Evolutionary conservation across 129 eudicot species (phyloP).

Genomic region (Dittrichia graveolens): DNA sequence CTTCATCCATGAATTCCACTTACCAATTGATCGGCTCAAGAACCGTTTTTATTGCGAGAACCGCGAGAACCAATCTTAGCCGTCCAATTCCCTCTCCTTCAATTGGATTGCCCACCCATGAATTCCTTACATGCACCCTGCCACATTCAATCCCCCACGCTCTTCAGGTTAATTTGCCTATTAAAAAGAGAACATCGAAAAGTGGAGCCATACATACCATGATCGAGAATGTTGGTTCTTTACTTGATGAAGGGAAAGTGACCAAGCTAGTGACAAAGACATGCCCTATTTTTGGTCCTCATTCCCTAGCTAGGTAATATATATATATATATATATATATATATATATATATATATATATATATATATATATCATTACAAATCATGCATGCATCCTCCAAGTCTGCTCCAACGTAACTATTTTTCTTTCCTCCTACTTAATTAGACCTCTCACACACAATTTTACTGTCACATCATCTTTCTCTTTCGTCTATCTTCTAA

Average conservation of each 20-base stretch:
- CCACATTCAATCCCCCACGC: too few relatives aligned
- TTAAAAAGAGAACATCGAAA: neutral
- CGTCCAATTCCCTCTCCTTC: too few relatives aligned
- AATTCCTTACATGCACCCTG: too few relatives aligned
- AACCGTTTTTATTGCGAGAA: too few relatives aligned
- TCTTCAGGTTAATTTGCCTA: too few relatives aligned
- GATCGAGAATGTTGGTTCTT: slow-evolving; percentile 33
- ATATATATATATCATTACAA: neutral
- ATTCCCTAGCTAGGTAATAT: slow-evolving; percentile 1
- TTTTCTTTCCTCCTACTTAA: slow-evolving; percentile 10
- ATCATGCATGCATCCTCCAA: neutral
- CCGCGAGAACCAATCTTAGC: too few relatives aligned
- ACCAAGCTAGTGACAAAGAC: slow-evolving; percentile 24
- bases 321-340: neutral
- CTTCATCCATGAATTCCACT: too few relatives aligned
- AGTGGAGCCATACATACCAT: slow-evolving; percentile 32
- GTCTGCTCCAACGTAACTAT: slow-evolving; percentile 2
- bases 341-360: neutral
- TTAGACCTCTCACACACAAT: too few relatives aligned
- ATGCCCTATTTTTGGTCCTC: slow-evolving; percentile 25
- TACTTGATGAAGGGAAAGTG: slow-evolving; percentile 33
- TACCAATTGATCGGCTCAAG: too few relatives aligned
- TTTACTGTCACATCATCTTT: too few relatives aligned
- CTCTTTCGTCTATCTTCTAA: too few relatives aligned
- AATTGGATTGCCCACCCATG: too few relatives aligned